Conservation (phyloP, 148 eudicot species). For the Heliosperma pusillum region DNA sequence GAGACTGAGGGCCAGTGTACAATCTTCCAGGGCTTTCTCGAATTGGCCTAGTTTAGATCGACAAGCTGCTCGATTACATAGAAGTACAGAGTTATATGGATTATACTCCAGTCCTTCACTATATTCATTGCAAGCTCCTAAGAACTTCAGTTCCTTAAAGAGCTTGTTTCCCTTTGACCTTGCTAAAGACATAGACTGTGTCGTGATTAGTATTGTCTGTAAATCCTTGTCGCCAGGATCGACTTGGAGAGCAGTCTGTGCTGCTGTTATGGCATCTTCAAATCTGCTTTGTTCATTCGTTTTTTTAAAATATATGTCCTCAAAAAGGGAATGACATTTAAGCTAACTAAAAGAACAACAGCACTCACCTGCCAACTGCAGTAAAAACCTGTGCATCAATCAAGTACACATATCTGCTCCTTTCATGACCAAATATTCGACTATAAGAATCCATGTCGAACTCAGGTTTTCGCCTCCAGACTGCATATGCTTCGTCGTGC, state of each 20-base stretch:
- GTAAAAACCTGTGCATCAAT: slow-evolving; percentile 51
- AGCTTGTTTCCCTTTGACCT: slow-evolving; percentile 54
- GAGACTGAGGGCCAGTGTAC: slow-evolving; percentile 48
- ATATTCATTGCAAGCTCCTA: slow-evolving; percentile 50
- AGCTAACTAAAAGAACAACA: no score
- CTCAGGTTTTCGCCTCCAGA: slow-evolving; percentile 31
- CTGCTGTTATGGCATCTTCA: slow-evolving; percentile 61
- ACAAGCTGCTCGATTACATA: slow-evolving; percentile 71
- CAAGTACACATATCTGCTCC: slow-evolving; percentile 25
- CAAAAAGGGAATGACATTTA: no score
- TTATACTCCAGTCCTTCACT: slow-evolving; percentile 59
- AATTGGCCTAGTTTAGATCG: slow-evolving; percentile 51
- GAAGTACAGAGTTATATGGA: slow-evolving; percentile 49
- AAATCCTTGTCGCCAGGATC: slow-evolving; percentile 37
- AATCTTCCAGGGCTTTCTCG: slow-evolving; percentile 65
- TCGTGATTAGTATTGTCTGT: slow-evolving; percentile 27
- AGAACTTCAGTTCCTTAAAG: slow-evolving; percentile 40
- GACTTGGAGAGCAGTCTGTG: slow-evolving; percentile 37
- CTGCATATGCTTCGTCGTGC: slow-evolving; percentile 58
- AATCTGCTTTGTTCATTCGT: slow-evolving; percentile 35
- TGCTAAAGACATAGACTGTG: slow-evolving; percentile 38
- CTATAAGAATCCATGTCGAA: slow-evolving; percentile 38
- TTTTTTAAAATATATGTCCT: no score
- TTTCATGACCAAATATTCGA: slow-evolving; percentile 44
- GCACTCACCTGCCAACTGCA: slow-evolving; percentile 70